Evolutionary conservation across 1,284 basidiomycete species (phyloP).

Genomic region (Papiliotrema nemorosa): DNA sequence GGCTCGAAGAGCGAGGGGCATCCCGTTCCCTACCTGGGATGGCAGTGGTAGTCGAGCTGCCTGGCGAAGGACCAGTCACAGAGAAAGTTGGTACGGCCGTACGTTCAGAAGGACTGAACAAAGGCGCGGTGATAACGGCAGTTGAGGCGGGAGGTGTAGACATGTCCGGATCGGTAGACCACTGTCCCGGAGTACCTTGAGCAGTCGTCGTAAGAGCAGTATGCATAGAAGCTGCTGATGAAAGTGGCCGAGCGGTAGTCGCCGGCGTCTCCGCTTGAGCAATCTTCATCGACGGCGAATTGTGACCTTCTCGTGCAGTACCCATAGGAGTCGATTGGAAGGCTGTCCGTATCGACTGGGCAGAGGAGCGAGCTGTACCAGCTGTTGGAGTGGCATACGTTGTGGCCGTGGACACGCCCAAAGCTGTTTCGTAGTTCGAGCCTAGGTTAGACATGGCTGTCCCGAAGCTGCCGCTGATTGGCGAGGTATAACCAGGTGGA

Average conservation of each 20-base stretch:
- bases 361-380: not conserved
- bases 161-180: not conserved
- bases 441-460: constrained; percentile 3
- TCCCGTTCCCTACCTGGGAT: too few species aligned
- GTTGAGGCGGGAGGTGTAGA: constrained; percentile 1
- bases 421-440: not conserved
- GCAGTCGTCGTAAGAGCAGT: constrained; percentile 2
- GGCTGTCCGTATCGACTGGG: not conserved
- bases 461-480: not conserved
- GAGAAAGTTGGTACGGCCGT: not conserved
- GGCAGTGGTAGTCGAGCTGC: not conserved
- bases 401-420: not conserved
- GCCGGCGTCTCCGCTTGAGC: not conserved
- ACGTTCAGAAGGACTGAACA: not conserved
- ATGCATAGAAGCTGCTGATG: constrained; percentile 1
- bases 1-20: not conserved
- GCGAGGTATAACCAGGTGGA: constrained; percentile 13
- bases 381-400: not conserved
- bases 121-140: not conserved
- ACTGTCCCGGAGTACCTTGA: constrained; percentile 5
- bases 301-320: not conserved
- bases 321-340: not conserved
- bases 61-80: not conserved
- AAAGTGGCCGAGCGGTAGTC: not conserved
- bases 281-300: constrained; percentile 5